Conservation (phyloP, 2,329 filamentous ascomycete genomes). For the Fusarium sp. region DNA sequence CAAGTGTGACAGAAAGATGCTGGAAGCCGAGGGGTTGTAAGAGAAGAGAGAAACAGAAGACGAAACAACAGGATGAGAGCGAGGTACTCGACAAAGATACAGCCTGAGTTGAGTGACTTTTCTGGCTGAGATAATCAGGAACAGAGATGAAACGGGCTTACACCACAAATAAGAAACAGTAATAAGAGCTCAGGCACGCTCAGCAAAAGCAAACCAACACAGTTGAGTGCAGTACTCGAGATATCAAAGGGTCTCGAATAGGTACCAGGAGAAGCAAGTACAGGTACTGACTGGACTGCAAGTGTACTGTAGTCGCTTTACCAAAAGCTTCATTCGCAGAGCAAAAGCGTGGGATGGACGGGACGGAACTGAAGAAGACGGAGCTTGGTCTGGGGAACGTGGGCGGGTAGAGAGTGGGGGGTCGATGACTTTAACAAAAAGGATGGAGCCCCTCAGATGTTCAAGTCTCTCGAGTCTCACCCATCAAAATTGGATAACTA, state of each 20-base stretch:
- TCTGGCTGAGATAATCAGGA: conserved; percentile 30
- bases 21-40: conserved; percentile 5
- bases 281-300: not conserved
- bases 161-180: conserved; percentile 3
- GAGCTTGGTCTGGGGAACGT: conserved; percentile 32
- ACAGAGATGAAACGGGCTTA: conserved; percentile 22
- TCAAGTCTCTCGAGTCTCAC: not conserved
- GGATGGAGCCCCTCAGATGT: conserved; percentile 10
- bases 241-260: not conserved
- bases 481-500: conserved; percentile 1
- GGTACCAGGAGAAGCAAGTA: conserved; percentile 14
- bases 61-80: conserved; percentile 9
- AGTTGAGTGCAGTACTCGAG: not conserved
- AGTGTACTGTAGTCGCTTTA: not conserved
- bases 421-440: conserved; percentile 30
- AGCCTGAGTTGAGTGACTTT: conserved; percentile 5
- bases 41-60: conserved; percentile 1
- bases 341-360: conserved; percentile 30
- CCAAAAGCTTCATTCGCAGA: conserved; percentile 4
- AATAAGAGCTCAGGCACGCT: conserved; percentile 19
- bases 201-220: conserved; percentile 13
- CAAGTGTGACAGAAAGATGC: conserved; percentile 23
- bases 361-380: conserved; percentile 3
- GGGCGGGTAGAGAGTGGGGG: conserved; percentile 36
- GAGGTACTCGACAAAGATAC: conserved; percentile 6